phyloP scores from a whole-genome alignment of 2,329 filamentous ascomycete species.

The Diaporthe citri region DNA sequence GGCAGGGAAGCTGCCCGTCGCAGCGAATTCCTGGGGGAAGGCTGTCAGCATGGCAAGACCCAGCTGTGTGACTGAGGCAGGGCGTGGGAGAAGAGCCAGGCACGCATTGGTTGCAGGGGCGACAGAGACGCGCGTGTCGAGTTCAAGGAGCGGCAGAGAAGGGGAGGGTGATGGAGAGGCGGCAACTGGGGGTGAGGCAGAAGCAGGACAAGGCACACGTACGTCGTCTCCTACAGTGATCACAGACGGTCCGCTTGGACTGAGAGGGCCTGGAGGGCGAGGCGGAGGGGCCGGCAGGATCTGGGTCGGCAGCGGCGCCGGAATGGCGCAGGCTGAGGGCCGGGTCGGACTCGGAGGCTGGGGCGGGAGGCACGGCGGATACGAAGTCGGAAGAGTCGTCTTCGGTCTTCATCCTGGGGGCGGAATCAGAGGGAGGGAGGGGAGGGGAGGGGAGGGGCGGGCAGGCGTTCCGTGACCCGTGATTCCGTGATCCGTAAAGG shows the following conservation, averaged over 20 bases:
- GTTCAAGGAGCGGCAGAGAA: neutral
- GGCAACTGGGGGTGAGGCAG: conserved; percentile 20
- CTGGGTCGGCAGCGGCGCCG: conserved; percentile 13
- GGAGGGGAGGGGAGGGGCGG: neutral
- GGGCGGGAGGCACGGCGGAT: conserved; percentile 35
- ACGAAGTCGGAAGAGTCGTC: conserved; percentile 39
- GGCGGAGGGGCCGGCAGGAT: conserved; percentile 25
- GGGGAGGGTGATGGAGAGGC: conserved; percentile 32
- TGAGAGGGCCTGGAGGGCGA: conserved; percentile 36
- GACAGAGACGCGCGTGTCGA: conserved; percentile 10
- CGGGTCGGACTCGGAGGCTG: conserved; percentile 23
- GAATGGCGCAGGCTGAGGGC: conserved; percentile 19
- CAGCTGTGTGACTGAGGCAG: conserved; percentile 12
- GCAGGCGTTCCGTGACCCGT: conserved; percentile 34
- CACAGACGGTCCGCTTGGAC: conserved; percentile 56
- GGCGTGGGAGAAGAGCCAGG: conserved; percentile 39
- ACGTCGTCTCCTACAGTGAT: conserved; percentile 60
- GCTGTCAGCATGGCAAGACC: conserved; percentile 26
- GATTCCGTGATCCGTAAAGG: conserved; percentile 33
- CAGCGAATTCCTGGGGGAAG: conserved; percentile 56
- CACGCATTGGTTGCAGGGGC: neutral
- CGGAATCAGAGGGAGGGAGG: conserved; percentile 15
- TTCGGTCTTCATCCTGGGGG: conserved; percentile 41
- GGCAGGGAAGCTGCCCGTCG: conserved; percentile 65
- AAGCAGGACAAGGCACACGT: conserved; percentile 44